These are phyloP conservation scores for Bidens hawaiensis DNA, from an alignment of 140 eudicot species.

Conservation along the genomic window DNA sequence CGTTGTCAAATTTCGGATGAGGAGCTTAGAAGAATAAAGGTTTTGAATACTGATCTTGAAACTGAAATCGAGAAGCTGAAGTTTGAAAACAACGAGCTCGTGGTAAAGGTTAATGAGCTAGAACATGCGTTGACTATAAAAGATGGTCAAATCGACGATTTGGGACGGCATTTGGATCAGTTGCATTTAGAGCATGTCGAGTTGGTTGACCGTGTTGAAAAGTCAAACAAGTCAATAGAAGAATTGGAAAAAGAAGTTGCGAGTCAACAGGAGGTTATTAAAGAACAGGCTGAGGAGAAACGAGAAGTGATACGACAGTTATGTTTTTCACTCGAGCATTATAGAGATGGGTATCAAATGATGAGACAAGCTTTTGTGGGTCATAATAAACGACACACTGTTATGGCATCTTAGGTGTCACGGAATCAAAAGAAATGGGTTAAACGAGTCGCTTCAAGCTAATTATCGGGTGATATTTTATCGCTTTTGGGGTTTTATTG, in stretches of 20 bases:
- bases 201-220: slow-evolving; percentile 36
- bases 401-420: background rate
- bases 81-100: slow-evolving; percentile 29
- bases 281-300: slow-evolving; percentile 80
- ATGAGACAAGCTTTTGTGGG: slow-evolving; percentile 54
- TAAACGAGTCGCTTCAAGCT: background rate
- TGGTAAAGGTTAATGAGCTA: slow-evolving; percentile 24
- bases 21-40: slow-evolving; percentile 44
- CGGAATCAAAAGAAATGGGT: background rate
- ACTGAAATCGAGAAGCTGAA: slow-evolving; percentile 25
- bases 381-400: slow-evolving; percentile 36
- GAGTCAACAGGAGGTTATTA: slow-evolving; percentile 37
- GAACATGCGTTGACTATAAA: slow-evolving; percentile 27
- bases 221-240: slow-evolving; percentile 30
- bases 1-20: slow-evolving; percentile 65
- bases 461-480: background rate
- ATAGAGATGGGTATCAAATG: slow-evolving; percentile 59
- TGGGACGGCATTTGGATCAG: slow-evolving; percentile 51
- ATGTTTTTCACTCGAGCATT: slow-evolving; percentile 84
- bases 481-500: background rate
- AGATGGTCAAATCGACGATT: slow-evolving; percentile 31
- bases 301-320: slow-evolving; percentile 84
- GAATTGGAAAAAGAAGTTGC: slow-evolving; percentile 51
- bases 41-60: slow-evolving; percentile 44
- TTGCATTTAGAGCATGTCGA: slow-evolving; percentile 51